A percentile compares a stretch with the other conserved stretches of the same genome.
Evolutionary conservation across 305 asterid genomes (phyloP).

Genomic region (Fraxinus velutina): DNA sequence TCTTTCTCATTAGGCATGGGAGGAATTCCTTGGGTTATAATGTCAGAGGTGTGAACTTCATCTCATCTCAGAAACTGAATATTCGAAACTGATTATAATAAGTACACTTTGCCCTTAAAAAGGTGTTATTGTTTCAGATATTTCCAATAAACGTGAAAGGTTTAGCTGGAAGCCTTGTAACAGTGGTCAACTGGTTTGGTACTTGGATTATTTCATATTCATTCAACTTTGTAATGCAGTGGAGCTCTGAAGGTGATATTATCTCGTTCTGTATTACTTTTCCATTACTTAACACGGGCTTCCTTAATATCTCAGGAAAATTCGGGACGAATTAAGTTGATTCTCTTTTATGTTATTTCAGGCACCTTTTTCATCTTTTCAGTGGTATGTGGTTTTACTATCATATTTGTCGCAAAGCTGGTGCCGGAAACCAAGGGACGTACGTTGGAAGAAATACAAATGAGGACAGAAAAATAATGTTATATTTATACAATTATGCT

Average conservation of each 20-base stretch:
- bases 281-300: not conserved
- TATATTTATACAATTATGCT: not conserved
- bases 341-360: constrained; percentile 22
- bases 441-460: constrained; percentile 67
- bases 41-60: constrained; percentile 66
- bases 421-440: constrained; percentile 80
- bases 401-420: constrained; percentile 44
- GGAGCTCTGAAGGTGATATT: constrained; percentile 73
- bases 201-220: constrained; percentile 78
- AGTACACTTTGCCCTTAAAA: not conserved
- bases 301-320: not conserved
- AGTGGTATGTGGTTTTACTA: constrained; percentile 39
- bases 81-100: not conserved
- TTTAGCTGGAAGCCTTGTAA: constrained; percentile 76
- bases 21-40: constrained; percentile 93
- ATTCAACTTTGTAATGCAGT: constrained; percentile 60
- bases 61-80: not conserved
- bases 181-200: constrained; percentile 78
- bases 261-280: not conserved
- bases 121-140: constrained; percentile 40
- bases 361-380: constrained; percentile 67
- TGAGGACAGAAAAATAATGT: constrained; percentile 18
- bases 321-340: not conserved
- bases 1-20: constrained; percentile 87
- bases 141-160: constrained; percentile 89